Evolutionary conservation across 305 asterid species (phyloP).

Genomic region (Fraxinus baroniana): DNA sequence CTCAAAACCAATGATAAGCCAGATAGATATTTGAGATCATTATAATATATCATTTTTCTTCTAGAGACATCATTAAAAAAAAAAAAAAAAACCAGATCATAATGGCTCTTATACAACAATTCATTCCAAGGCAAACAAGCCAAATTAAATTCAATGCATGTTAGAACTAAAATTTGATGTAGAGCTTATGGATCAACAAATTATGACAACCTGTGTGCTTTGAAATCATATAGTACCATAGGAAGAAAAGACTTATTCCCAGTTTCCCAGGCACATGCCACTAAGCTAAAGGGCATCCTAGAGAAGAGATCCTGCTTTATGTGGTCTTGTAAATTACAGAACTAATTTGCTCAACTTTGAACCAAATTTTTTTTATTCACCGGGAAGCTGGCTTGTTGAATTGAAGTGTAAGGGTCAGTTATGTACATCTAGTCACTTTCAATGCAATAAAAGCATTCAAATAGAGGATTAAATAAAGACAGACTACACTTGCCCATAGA

Average conservation of each 20-base stretch:
- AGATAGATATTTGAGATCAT: background rate
- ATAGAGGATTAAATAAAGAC: background rate
- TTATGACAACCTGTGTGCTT: background rate
- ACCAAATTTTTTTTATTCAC: background rate
- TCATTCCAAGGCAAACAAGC: background rate
- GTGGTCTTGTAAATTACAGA: background rate
- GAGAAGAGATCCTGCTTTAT: constrained; percentile 1
- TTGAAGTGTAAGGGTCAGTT: background rate
- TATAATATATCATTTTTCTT: background rate
- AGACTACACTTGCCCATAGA: background rate
- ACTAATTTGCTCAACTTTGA: background rate
- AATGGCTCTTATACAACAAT: background rate
- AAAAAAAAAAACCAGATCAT: background rate
- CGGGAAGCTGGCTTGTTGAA: background rate
- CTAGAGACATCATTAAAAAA: background rate
- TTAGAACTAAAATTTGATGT: background rate
- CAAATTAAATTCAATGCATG: constrained; percentile 7
- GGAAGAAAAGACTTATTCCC: background rate
- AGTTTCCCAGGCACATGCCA: background rate
- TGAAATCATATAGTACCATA: background rate
- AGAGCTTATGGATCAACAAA: background rate
- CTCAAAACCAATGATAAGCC: background rate
- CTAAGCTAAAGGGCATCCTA: background rate
- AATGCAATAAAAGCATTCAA: background rate
- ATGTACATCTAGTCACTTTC: background rate